Evolutionary conservation across 2,329 filamentous ascomycete genomes (phyloP).

Genomic region (Botryotinia calthae): DNA sequence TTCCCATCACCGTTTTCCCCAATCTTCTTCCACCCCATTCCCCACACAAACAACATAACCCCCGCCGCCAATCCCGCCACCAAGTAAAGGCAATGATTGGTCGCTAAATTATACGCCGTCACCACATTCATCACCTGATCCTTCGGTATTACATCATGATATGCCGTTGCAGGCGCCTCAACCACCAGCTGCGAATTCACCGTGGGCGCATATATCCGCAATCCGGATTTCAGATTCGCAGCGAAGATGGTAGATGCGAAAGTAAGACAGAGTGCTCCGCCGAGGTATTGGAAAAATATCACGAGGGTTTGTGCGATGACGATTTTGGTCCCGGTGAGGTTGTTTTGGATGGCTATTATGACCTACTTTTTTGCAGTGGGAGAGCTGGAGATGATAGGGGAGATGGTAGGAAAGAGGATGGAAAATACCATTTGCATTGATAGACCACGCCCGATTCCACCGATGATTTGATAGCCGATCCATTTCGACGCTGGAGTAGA

Average conservation of each 20-base stretch:
- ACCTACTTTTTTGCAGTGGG: not conserved
- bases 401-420: conserved; percentile 17
- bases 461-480: conserved; percentile 33
- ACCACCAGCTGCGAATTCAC: conserved; percentile 40
- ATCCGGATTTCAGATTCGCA: conserved; percentile 30
- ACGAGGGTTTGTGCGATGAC: not conserved
- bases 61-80: not conserved
- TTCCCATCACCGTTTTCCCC: not conserved
- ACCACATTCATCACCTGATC: conserved; percentile 41
- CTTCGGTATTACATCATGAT: conserved; percentile 39
- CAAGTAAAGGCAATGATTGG: not conserved
- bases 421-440: conserved; percentile 27
- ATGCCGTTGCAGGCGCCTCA: conserved; percentile 42
- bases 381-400: not conserved
- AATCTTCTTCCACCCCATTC: not conserved
- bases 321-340: not conserved
- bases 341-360: not conserved
- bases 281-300: conserved; percentile 3
- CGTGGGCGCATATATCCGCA: conserved; percentile 38
- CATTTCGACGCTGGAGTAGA: conserved; percentile 24
- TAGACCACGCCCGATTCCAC: conserved; percentile 30
- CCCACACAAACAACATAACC: not conserved
- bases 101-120: conserved; percentile 42
- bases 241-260: conserved; percentile 39
- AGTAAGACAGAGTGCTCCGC: conserved; percentile 32